A percentile compares a stretch with the other conserved stretches of the same genome.
Evolutionary conservation across 2,329 filamentous ascomycete species (phyloP).

Genomic region (Cryphonectria japonica): DNA sequence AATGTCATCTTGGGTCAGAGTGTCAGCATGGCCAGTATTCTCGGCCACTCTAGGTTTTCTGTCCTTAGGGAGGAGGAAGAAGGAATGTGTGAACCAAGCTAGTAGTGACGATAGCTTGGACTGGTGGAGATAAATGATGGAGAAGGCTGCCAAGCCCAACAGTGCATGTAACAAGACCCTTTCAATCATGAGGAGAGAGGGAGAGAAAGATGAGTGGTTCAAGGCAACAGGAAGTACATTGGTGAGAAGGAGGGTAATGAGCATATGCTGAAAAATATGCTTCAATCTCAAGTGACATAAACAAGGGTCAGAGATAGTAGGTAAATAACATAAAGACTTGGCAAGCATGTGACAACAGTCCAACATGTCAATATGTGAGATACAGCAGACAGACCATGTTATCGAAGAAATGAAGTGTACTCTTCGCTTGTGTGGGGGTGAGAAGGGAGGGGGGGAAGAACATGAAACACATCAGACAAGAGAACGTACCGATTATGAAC

Average conservation of each 20-base stretch:
- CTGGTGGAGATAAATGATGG: slow-evolving; percentile 17
- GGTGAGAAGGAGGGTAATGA: not conserved
- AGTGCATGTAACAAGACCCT: slow-evolving; percentile 15
- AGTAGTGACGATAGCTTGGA: not conserved
- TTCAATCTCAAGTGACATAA: not conserved
- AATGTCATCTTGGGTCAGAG: slow-evolving; percentile 70
- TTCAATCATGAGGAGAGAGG: not conserved
- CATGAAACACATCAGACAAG: slow-evolving; percentile 9
- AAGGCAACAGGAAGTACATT: too few relatives aligned
- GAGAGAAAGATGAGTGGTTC: too few relatives aligned
- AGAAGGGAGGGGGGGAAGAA: not conserved
- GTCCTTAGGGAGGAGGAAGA: not conserved
- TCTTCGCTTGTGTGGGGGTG: not conserved
- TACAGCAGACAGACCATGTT: not conserved
- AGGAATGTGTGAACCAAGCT: slow-evolving; percentile 9
- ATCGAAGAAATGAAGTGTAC: not conserved
- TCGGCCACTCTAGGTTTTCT: not conserved
- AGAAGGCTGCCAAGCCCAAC: slow-evolving; percentile 18
- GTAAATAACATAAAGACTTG: not conserved
- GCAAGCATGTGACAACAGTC: not conserved
- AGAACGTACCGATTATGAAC: slow-evolving; percentile 68
- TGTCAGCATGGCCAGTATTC: slow-evolving; percentile 30
- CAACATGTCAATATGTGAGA: not conserved
- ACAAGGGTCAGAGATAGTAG: not conserved
- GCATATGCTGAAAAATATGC: not conserved